Base-by-base conservation (phyloP, 2,329 filamentous ascomycete genomes). In the Emericellopsis atlantica region DNA sequence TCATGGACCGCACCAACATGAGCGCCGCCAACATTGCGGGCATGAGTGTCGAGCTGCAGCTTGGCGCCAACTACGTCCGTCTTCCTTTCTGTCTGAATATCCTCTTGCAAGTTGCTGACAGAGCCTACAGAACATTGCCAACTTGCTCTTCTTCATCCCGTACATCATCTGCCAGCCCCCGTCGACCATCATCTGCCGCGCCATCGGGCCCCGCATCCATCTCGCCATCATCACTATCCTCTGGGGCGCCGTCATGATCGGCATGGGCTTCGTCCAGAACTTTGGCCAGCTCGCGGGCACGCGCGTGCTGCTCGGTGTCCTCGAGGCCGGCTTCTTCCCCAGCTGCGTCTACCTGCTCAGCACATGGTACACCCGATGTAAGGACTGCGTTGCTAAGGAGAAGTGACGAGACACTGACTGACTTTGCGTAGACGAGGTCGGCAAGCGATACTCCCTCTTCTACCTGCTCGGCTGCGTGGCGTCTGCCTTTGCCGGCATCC, bases 1-100 rank as follows among this genome's bases (percentile, higher is more conserved):
- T 90, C 44, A 84, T 90, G 76, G 85, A 92, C 54, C 69, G 85
- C 26, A 86, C 81, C 2, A 90, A 90, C 57, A 61, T 89, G 54
- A 75, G 75, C n/a, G 67, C 75, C 18, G 84, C 83, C 33, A 75
- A 75, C 36, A 81, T 90, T 54, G 84, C 85, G 16, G 84, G 73
- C 40, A 74, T 76, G 69, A 51, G 54, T 14, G 46, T 46, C 2
- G 73, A 76, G 37, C 57, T 77, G 22, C 37, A 37, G 11, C 35
- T 37, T 10, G 15, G 21, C 21, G 15, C 12, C 23, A 38, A n/a
- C 21, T 31, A 31, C 22, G n/a, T 23, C 21, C 35, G 12, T 23
- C 12, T 29, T 4, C 8, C 26, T 12, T 3, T 12, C 26, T 6
- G 24, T 26, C 10, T 26, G 24, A 6, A 10, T 26, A 10, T 29